These are phyloP conservation scores for Botryosphaeria dothidea DNA, from an alignment of 2,329 filamentous ascomycete genomes.

Conservation along the genomic window DNA sequence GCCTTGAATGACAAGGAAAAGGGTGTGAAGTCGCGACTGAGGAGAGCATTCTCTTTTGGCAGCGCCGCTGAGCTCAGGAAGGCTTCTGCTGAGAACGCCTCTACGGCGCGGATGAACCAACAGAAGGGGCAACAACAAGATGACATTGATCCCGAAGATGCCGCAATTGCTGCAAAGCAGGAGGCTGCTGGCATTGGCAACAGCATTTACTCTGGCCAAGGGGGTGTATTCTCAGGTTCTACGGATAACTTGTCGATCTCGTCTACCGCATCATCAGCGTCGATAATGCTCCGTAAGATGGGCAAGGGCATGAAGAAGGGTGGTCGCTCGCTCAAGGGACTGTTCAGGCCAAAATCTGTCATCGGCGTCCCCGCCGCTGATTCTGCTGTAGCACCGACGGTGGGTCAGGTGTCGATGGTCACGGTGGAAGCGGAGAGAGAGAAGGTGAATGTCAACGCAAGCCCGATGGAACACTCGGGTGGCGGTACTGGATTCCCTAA, in stretches of 20 bases:
- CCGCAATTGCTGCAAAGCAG: conserved; percentile 86
- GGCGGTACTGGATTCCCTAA: conserved; percentile 82
- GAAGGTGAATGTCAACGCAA: conserved; percentile 73
- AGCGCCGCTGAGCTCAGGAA: conserved; percentile 88
- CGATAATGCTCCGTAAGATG: conserved; percentile 97
- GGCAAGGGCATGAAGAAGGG: conserved; percentile 97
- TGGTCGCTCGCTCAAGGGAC: conserved; percentile 82
- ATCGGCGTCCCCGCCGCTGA: conserved; percentile 76
- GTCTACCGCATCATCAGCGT: conserved; percentile 85
- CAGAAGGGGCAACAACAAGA: conserved; percentile 55
- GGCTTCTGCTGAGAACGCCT: conserved; percentile 66
- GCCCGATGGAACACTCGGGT: conserved; percentile 66
- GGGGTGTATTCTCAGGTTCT: conserved; percentile 86
- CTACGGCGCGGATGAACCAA: conserved; percentile 52
- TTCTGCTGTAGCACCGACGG: conserved; percentile 64
- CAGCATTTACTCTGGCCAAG: conserved; percentile 87
- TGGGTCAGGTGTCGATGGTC: conserved; percentile 90
- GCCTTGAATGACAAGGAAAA: conserved; percentile 84
- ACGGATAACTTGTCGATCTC: conserved; percentile 94
- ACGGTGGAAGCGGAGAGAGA: conserved; percentile 93
- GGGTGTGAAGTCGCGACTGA: conserved; percentile 83
- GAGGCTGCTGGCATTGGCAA: conserved; percentile 89
- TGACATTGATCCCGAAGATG: conserved; percentile 65
- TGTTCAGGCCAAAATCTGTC: conserved; percentile 93
- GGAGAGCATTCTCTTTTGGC: conserved; percentile 93